A percentile compares a stretch with the other conserved stretches of the same genome.
These are phyloP conservation scores for Ogataea trehaloabstinens DNA, from an alignment of 805 yeast genomes.

Conservation along the genomic window DNA sequence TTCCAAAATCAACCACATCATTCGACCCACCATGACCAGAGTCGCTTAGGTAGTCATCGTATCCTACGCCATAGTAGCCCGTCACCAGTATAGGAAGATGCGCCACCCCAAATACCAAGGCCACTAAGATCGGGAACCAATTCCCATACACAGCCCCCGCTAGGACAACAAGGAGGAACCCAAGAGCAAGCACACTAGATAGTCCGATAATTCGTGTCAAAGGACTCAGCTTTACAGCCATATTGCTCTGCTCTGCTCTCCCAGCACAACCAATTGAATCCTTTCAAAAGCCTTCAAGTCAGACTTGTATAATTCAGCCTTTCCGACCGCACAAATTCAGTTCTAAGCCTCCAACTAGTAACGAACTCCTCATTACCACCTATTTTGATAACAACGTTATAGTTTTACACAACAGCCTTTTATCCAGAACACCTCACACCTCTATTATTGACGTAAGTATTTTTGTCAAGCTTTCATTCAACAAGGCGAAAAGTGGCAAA, in stretches of 20 bases:
- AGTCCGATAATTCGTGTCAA: slow-evolving; percentile 75
- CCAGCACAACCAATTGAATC: too few relatives aligned
- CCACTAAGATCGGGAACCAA: slow-evolving; percentile 85
- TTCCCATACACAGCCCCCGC: slow-evolving; percentile 87
- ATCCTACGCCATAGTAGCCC: slow-evolving; percentile 38
- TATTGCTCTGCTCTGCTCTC: slow-evolving; percentile 1
- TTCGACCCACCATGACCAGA: slow-evolving; percentile 34
- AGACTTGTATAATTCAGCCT: too few relatives aligned
- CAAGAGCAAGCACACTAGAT: slow-evolving; percentile 78
- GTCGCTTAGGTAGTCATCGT: slow-evolving; percentile 65
- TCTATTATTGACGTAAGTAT: too few relatives aligned
- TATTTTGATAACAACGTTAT: too few relatives aligned
- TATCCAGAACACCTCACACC: too few relatives aligned
- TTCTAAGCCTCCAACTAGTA: too few relatives aligned
- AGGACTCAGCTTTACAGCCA: slow-evolving; percentile 47
- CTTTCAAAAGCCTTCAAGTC: too few relatives aligned
- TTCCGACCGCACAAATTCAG: too few relatives aligned
- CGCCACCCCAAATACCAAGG: slow-evolving; percentile 59
- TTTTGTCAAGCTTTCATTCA: too few relatives aligned
- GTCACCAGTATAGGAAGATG: slow-evolving; percentile 70
- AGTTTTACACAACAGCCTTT: too few relatives aligned
- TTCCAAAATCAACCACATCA: slow-evolving; percentile 70
- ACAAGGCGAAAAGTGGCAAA: too few relatives aligned
- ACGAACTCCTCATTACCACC: too few relatives aligned
- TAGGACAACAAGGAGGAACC: slow-evolving; percentile 81